These are phyloP conservation scores for Acacia acuminata DNA, from an alignment of 306 rosid genomes.

Conservation along the genomic window DNA sequence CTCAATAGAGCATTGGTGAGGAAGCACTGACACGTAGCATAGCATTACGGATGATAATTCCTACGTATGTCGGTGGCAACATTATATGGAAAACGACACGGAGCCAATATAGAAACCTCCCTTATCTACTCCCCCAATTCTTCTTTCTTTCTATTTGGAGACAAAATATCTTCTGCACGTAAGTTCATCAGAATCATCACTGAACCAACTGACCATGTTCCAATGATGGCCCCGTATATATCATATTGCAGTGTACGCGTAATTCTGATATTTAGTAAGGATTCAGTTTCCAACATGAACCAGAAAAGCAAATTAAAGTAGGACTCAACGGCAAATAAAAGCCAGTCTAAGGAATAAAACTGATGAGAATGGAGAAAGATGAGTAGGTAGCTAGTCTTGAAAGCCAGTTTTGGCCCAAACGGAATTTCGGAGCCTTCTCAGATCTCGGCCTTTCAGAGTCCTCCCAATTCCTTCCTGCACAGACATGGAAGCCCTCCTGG, in stretches of 20 bases:
- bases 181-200: background rate
- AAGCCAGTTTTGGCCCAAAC: background rate
- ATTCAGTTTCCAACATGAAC: background rate
- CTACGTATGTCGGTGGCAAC: background rate
- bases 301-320: background rate
- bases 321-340: background rate
- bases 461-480: constrained; percentile 1
- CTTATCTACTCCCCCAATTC: background rate
- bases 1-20: background rate
- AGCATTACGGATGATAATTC: background rate
- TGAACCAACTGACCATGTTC: background rate
- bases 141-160: background rate
- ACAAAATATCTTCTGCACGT: background rate
- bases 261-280: background rate
- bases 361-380: background rate
- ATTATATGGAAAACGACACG: background rate
- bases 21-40: background rate
- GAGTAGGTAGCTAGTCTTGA: background rate
- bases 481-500: background rate
- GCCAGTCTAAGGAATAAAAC: background rate
- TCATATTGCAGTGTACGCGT: background rate
- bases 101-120: background rate
- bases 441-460: background rate
- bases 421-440: background rate
- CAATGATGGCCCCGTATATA: background rate